These are phyloP conservation scores for Chenopodium album DNA, from an alignment of 148 eudicot species.

Conservation along the genomic window DNA sequence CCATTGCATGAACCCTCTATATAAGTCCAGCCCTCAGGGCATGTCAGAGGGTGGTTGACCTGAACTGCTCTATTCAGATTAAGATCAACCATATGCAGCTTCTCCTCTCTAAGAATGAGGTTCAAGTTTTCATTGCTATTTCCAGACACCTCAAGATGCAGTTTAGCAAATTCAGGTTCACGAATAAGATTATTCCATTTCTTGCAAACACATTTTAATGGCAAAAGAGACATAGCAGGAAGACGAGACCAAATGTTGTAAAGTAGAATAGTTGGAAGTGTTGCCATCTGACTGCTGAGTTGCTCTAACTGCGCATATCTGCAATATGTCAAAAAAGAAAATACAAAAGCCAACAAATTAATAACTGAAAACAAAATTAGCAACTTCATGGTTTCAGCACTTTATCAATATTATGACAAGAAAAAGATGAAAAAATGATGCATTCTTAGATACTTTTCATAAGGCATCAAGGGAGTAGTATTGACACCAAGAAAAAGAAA, in stretches of 20 bases:
- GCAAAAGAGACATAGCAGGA: background rate
- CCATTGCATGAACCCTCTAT: constrained; percentile 16
- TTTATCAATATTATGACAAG: too few relatives aligned
- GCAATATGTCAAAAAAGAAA: background rate
- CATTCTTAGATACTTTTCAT: too few relatives aligned
- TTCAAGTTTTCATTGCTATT: background rate
- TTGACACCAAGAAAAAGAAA: too few relatives aligned
- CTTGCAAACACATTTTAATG: constrained; percentile 9
- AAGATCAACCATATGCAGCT: constrained; percentile 11
- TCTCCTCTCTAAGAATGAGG: constrained; percentile 4
- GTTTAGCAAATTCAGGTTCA: constrained; percentile 9
- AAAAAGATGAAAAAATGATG: too few relatives aligned
- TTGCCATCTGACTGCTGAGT: background rate
- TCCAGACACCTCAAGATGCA: constrained; percentile 8
- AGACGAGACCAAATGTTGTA: constrained; percentile 1
- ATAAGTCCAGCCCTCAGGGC: background rate
- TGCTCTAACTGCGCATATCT: constrained; percentile 3
- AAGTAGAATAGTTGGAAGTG: background rate
- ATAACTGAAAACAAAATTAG: too few relatives aligned
- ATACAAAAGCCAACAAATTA: too few relatives aligned
- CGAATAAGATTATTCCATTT: constrained; percentile 1
- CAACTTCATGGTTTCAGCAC: too few relatives aligned
- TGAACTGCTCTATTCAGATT: constrained; percentile 13
- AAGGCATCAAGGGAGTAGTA: too few relatives aligned
- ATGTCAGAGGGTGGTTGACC: background rate